A percentile compares a stretch with the other conserved stretches of the same genome.
These are phyloP conservation scores for Alopecurus myosuroides DNA, from an alignment of 176 grass and related monocot genomes.

Conservation along the genomic window DNA sequence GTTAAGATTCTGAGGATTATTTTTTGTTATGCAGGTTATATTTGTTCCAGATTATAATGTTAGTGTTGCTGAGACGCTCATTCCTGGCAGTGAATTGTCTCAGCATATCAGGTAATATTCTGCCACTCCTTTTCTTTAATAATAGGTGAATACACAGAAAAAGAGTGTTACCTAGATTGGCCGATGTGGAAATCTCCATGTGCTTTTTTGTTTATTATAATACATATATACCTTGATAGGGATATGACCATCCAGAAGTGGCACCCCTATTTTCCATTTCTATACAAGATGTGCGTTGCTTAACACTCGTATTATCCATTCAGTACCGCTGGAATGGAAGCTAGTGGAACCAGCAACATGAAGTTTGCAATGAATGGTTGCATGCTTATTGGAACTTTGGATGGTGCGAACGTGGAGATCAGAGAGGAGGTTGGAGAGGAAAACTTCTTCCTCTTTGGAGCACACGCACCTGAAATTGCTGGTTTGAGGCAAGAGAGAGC, in stretches of 20 bases:
- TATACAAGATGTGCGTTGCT: neutral
- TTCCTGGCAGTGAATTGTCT: slow-evolving; percentile 97
- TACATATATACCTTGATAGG: neutral
- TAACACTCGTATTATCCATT: slow-evolving; percentile 26
- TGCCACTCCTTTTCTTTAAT: neutral
- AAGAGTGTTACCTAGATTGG: neutral
- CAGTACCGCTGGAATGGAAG: slow-evolving; percentile 99
- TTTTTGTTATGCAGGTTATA: slow-evolving; percentile 68
- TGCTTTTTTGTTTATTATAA: slow-evolving; percentile 22
- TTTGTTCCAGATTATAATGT: slow-evolving; percentile 99
- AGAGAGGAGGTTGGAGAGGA: slow-evolving; percentile 97
- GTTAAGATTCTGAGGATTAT: slow-evolving; percentile 26
- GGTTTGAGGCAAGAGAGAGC: slow-evolving; percentile 81
- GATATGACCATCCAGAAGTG: slow-evolving; percentile 11
- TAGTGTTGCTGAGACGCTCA: slow-evolving; percentile 83
- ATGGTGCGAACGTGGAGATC: slow-evolving; percentile 99
- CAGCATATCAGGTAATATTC: slow-evolving; percentile 89
- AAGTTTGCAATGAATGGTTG: slow-evolving; percentile 98
- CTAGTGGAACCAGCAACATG: slow-evolving; percentile 99
- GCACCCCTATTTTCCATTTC: neutral
- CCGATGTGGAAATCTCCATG: neutral
- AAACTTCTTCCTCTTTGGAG: slow-evolving; percentile 98
- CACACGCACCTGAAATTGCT: slow-evolving; percentile 86
- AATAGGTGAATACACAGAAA: neutral
- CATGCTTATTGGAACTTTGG: slow-evolving; percentile 90